phyloP scores from a whole-genome alignment of 1,284 basidiomycete species.

The Trichosporon sp. region DNA sequence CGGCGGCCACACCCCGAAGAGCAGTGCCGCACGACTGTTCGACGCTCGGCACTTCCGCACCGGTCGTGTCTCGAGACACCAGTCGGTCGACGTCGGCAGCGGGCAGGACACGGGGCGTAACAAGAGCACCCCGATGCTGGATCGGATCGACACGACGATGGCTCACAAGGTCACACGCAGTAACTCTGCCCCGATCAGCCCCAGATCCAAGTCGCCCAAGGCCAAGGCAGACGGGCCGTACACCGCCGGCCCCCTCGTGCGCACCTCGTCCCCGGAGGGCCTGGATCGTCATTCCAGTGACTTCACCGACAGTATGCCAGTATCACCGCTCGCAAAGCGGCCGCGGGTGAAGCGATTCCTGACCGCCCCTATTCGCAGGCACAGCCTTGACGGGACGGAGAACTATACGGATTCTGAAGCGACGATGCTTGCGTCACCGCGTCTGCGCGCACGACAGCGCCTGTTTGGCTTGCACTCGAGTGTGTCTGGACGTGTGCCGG shows the following conservation, averaged over 20 bases:
- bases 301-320: constrained; percentile 3
- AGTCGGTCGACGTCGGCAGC: neutral
- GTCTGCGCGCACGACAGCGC: constrained; percentile 13
- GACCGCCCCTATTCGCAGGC: constrained; percentile 2
- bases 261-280: neutral
- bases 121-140: constrained; percentile 4
- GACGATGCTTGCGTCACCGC: constrained; percentile 11
- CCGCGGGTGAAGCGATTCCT: constrained; percentile 6
- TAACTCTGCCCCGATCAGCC: constrained; percentile 13
- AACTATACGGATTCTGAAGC: constrained; percentile 21
- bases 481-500: constrained; percentile 2
- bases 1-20: neutral
- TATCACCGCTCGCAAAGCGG: neutral
- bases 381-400: constrained; percentile 9
- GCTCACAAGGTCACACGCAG: constrained; percentile 6
- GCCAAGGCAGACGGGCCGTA: neutral
- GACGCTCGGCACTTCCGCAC: constrained; percentile 1
- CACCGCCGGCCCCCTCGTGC: neutral
- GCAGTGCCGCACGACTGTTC: neutral
- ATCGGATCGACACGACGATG: neutral
- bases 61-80: neutral
- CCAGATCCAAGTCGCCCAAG: neutral
- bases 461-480: constrained; percentile 9
- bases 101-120: neutral
- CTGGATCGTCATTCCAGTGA: neutral